Evolutionary conservation across 768 basidiomycete genomes (phyloP).

Genomic region (Tylopilus intermedius): DNA sequence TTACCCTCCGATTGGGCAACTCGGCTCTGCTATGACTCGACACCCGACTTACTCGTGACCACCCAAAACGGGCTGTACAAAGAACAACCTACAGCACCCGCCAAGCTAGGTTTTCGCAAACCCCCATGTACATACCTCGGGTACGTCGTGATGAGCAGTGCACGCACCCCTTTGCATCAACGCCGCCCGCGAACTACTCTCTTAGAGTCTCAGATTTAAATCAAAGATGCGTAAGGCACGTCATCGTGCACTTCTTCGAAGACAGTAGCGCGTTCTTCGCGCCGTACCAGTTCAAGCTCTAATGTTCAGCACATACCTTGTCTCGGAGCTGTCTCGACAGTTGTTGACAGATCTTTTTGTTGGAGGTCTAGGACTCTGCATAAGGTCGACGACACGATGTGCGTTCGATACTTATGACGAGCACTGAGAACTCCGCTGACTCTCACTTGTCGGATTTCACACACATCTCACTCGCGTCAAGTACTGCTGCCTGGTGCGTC

Average conservation of each 20-base stretch:
- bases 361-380: neutral
- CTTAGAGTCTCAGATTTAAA: neutral
- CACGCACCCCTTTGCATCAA: too few relatives aligned
- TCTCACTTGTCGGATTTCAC: neutral
- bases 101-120: too few relatives aligned
- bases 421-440: neutral
- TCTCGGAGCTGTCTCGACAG: neutral
- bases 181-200: neutral
- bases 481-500: neutral
- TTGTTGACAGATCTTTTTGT: neutral
- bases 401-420: neutral
- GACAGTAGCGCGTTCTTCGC: neutral
- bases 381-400: neutral
- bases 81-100: too few relatives aligned
- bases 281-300: neutral
- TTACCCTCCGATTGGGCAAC: conserved; percentile 22
- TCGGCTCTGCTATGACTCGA: neutral
- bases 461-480: neutral
- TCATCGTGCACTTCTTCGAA: neutral
- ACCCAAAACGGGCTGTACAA: too few relatives aligned
- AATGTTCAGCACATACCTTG: neutral
- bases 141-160: too few relatives aligned
- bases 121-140: too few relatives aligned
- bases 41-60: too few relatives aligned
- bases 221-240: neutral